A percentile compares a stretch with the other conserved stretches of the same genome.
Conservation (phyloP, 768 basidiomycete genomes). For the Multifurca ochricompacta region DNA sequence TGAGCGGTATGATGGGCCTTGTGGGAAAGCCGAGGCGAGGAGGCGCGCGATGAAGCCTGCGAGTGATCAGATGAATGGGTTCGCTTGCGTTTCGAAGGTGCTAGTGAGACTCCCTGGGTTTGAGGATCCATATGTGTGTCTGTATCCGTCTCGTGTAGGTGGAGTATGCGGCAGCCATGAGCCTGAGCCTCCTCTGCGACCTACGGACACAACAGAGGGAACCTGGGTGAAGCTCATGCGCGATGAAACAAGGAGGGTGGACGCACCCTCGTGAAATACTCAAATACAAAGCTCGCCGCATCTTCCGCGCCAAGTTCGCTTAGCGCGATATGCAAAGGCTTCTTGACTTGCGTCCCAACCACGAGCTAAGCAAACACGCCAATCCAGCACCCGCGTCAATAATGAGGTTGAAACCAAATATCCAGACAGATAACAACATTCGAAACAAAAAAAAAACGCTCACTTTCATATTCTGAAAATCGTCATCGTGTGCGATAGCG, state of each 20-base stretch:
- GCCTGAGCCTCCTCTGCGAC: slow-evolving; percentile 4
- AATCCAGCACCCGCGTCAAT: too few species aligned
- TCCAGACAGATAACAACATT: too few species aligned
- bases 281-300: slow-evolving; percentile 4
- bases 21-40: not conserved
- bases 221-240: too few species aligned
- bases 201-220: not conserved
- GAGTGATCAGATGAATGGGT: not conserved
- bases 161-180: not conserved
- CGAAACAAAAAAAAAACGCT: too few species aligned
- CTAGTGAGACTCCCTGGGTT: not conserved
- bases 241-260: not conserved
- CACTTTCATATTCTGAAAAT: slow-evolving; percentile 10
- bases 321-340: slow-evolving; percentile 6
- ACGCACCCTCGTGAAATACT: slow-evolving; percentile 8
- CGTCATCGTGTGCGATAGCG: not conserved
- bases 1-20: not conserved
- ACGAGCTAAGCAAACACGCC: not conserved
- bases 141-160: not conserved
- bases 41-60: not conserved
- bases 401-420: too few species aligned
- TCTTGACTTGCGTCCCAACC: slow-evolving; percentile 8
- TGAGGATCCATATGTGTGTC: not conserved
- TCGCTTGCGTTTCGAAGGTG: slow-evolving; percentile 4
- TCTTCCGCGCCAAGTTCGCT: slow-evolving; percentile 2